phyloP scores from a whole-genome alignment of 1,284 basidiomycete genomes.

The Microstroma glucosiphilum region DNA sequence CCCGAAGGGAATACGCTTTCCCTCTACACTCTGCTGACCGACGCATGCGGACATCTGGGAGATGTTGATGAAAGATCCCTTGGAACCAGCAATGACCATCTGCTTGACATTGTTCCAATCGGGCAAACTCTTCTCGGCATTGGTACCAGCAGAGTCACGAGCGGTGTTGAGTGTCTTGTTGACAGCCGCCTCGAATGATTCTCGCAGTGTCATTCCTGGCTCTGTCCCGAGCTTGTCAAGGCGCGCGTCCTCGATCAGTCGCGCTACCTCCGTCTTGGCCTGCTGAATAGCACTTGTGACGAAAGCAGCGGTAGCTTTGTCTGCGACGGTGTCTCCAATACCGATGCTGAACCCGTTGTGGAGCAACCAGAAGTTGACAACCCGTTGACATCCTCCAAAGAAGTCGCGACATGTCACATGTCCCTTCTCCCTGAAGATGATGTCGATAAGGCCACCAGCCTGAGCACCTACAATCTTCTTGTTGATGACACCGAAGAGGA shows the following conservation, averaged over 20 bases:
- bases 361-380: slow-evolving; percentile 97
- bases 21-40: slow-evolving; percentile 96
- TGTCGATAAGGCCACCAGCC: slow-evolving; percentile 82
- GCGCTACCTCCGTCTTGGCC: slow-evolving; percentile 60
- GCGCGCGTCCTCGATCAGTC: slow-evolving; percentile 44
- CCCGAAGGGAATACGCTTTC: slow-evolving; percentile 94
- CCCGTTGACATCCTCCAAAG: slow-evolving; percentile 87
- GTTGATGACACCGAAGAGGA: slow-evolving; percentile 90
- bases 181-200: slow-evolving; percentile 91
- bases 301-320: slow-evolving; percentile 70
- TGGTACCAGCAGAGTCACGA: slow-evolving; percentile 89
- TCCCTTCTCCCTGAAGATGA: slow-evolving; percentile 96
- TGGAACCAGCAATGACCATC: slow-evolving; percentile 98
- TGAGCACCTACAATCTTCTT: slow-evolving; percentile 97
- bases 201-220: slow-evolving; percentile 96
- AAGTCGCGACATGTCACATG: slow-evolving; percentile 85
- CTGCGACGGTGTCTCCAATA: slow-evolving; percentile 96
- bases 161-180: slow-evolving; percentile 89
- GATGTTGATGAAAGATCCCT: slow-evolving; percentile 90
- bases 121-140: slow-evolving; percentile 90
- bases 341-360: slow-evolving; percentile 99
- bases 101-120: slow-evolving; percentile 99
- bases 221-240: slow-evolving; percentile 47
- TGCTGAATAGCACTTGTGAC: slow-evolving; percentile 78
- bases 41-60: slow-evolving; percentile 99